Percentiles rank a stretch among this genome's conserved stretches.
These are phyloP conservation scores for Lecanicillium sp. DNA, from an alignment of 2,329 filamentous ascomycete genomes.

Conservation along the genomic window DNA sequence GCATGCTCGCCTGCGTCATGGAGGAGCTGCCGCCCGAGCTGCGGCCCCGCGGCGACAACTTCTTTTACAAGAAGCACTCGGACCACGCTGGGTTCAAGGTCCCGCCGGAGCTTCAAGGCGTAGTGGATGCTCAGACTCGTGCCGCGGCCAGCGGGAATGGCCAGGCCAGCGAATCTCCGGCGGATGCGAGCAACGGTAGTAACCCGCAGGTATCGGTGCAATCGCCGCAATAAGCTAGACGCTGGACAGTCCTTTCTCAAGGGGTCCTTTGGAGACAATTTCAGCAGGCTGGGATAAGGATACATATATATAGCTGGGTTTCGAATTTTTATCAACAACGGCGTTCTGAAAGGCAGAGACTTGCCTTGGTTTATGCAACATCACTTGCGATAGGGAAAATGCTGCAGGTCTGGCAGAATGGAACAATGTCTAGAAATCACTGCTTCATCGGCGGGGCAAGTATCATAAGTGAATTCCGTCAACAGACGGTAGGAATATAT, in stretches of 20 bases:
- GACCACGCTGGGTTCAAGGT: slow-evolving; percentile 78
- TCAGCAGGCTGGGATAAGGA: too few species aligned
- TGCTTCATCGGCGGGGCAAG: too few species aligned
- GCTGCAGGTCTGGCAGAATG: too few species aligned
- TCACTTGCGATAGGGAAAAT: too few species aligned
- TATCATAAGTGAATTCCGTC: too few species aligned
- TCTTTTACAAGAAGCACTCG: slow-evolving; percentile 83
- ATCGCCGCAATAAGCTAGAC: slow-evolving; percentile 4
- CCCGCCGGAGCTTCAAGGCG: slow-evolving; percentile 49
- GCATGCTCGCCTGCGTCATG: slow-evolving; percentile 64
- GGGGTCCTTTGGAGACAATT: too few species aligned
- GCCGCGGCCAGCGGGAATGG: slow-evolving; percentile 27
- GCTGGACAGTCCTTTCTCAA: too few species aligned
- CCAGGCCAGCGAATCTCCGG: slow-evolving; percentile 14
- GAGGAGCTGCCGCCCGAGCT: slow-evolving; percentile 66
- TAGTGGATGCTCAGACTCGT: slow-evolving; percentile 48
- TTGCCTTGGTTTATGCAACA: not conserved
- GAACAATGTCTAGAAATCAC: too few species aligned
- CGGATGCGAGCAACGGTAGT: slow-evolving; percentile 11
- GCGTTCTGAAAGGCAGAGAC: not conserved
- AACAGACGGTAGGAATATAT: too few species aligned
- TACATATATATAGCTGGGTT: too few species aligned
- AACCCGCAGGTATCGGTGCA: slow-evolving; percentile 5
- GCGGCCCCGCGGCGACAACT: slow-evolving; percentile 61
- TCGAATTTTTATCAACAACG: slow-evolving; percentile 1